Percentiles rank a stretch among this genome's conserved stretches.
Conservation (phyloP, 352 stramenopile genomes). For the Phytophthora cryptogea region DNA sequence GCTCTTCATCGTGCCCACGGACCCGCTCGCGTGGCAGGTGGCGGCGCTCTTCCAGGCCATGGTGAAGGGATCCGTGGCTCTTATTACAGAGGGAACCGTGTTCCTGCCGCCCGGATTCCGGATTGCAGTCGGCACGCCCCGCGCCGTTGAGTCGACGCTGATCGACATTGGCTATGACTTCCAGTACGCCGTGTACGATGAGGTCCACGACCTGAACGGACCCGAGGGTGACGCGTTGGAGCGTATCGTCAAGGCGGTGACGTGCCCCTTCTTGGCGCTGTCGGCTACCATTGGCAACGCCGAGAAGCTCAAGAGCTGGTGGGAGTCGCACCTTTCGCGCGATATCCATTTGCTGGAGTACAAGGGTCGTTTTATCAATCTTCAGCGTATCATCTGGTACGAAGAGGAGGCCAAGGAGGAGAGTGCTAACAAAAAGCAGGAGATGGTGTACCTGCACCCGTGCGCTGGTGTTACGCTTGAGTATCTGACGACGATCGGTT, state of each 20-base stretch:
- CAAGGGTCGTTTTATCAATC: constrained; percentile 98
- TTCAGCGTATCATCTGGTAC: constrained; percentile 96
- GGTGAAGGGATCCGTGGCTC: constrained; percentile 95
- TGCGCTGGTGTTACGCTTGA: constrained; percentile 85
- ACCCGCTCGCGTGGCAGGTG: constrained; percentile 98
- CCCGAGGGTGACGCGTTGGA: constrained; percentile 96
- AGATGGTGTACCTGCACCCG: constrained; percentile 81
- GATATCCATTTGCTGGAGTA: constrained; percentile 95
- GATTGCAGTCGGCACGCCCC: constrained; percentile 96
- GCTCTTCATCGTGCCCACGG: constrained; percentile 93
- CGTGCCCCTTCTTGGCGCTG: constrained; percentile 97
- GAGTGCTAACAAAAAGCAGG: constrained; percentile 51
- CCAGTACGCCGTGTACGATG: constrained; percentile 98
- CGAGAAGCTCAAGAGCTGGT: constrained; percentile 94
- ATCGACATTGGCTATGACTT: constrained; percentile 92
- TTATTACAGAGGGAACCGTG: constrained; percentile 93
- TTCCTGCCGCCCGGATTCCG: constrained; percentile 82
- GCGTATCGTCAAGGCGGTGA: constrained; percentile 94
- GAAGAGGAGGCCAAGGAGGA: constrained; percentile 51
- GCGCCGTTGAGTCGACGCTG: constrained; percentile 94
- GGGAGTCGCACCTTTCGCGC: constrained; percentile 87
- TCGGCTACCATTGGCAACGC: constrained; percentile 99
- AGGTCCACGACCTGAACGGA: constrained; percentile 98
- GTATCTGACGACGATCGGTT: constrained; percentile 84
- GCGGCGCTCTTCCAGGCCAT: constrained; percentile 98